Evolutionary conservation across 176 grass and related monocot genomes (phyloP), one percentile per base, ranked within the genome.

Genomic region (Puccinellia tenuiflora): DNA sequence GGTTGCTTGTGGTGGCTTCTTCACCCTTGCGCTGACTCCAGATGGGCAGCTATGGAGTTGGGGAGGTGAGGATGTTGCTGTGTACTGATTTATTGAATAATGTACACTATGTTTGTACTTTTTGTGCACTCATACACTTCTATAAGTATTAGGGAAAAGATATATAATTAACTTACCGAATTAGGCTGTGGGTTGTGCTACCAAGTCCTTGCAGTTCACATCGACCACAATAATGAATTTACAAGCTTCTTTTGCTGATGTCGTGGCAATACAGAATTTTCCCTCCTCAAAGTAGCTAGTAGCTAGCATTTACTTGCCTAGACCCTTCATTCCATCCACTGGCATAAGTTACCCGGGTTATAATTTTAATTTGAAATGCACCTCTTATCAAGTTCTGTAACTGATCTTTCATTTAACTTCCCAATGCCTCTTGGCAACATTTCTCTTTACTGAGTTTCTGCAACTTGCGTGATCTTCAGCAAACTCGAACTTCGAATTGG

Each of bases 401-500:
- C 54, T 88, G 42, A 2, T 50, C 33, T 13, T 66, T 50, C 61
- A 3, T 75, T 74, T 80, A 21, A 60, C 33, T 81, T 70, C 51
- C 12, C 0, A 21, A 46, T 73, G 37, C 18, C 51, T 67, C 40
- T 31, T 62, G 7, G 30, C 3, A 69, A 81, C 63, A 43, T 75
- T 10, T 37, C 55, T 22, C 7, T 67, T n/a, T 83, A 50, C 59
- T 77, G 18, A 84, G 21, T 46, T 48, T 42, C 84, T 20, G 25
- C 1, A 34, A 70, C 17, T 61, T 80, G 42, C 22, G 45, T 68
- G 38, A 70, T 77, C 61, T 90, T 80, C 93, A 99, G 96, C 96
- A 85, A 99, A 99, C 88, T 99, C 93, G 28, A 99, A 96, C 78
- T 92, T 88, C 31, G 91, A 99, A 88, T 62, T 99, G 63, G 96